These are phyloP conservation scores for Suhomyces ambrosiae DNA, from an alignment of 1,139 yeast species.

Conservation along the genomic window DNA sequence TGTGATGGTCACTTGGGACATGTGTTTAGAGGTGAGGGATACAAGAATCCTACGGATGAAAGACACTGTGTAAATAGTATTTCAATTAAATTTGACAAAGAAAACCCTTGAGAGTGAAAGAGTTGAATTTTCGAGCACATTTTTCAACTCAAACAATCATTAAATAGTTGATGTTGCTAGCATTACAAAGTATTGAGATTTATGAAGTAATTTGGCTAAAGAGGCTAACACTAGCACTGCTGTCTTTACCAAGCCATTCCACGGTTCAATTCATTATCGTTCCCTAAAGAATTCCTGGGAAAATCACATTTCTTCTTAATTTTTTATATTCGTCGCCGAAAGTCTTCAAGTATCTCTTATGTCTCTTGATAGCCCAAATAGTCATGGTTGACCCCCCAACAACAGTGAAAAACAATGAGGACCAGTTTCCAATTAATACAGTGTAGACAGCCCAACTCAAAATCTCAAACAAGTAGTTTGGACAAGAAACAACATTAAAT, in stretches of 20 bases:
- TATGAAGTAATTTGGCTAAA: too few species aligned
- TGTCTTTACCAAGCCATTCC: too few species aligned
- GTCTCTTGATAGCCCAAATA: constrained; percentile 77
- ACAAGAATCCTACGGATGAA: constrained; percentile 82
- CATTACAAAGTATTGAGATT: too few species aligned
- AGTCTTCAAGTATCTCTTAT: constrained; percentile 63
- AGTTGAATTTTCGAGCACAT: too few species aligned
- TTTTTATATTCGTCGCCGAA: constrained; percentile 79
- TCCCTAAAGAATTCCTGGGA: constrained; percentile 50
- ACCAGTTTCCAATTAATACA: constrained; percentile 73
- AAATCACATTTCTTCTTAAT: constrained; percentile 60
- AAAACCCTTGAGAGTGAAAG: constrained; percentile 8
- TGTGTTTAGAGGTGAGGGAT: constrained; percentile 94
- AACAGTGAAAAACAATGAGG: constrained; percentile 66
- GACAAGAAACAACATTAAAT: constrained; percentile 55
- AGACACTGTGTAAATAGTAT: constrained; percentile 95
- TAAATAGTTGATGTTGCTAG: too few species aligned
- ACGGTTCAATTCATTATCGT: too few species aligned
- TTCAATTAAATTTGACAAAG: constrained; percentile 62
- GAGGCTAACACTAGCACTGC: too few species aligned
- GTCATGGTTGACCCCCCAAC: constrained; percentile 81
- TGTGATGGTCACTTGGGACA: constrained; percentile 97
- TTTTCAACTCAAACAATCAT: too few species aligned
- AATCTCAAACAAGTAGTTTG: constrained; percentile 89
- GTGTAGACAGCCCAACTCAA: constrained; percentile 73